phyloP scores from a whole-genome alignment of 345 rosid species.

The Eucalyptus erythrocorys region DNA sequence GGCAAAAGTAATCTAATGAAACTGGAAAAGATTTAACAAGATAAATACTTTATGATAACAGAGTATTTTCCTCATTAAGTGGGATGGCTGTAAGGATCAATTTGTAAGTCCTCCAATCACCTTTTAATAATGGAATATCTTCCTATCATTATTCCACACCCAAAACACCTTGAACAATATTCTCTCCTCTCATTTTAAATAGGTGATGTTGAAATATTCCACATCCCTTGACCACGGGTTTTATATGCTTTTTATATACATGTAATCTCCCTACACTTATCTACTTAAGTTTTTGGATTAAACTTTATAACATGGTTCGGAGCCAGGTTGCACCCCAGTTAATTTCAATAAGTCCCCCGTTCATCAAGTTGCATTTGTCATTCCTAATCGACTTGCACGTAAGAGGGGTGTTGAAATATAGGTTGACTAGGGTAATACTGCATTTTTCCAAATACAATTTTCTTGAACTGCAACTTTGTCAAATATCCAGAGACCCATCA shows the following conservation, averaged over 20 bases:
- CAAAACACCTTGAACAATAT: not conserved
- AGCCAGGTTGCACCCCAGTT: not conserved
- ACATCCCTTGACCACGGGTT: not conserved
- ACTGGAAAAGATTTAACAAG: not conserved
- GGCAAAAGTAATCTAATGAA: not conserved
- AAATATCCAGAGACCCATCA: not conserved
- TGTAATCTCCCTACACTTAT: not conserved
- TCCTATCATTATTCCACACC: not conserved
- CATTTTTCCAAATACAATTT: not conserved
- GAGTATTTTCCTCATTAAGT: not conserved
- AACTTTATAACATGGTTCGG: not conserved
- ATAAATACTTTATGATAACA: not conserved
- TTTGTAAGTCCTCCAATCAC: not conserved
- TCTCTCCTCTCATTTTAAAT: not conserved
- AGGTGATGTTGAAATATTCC: not conserved
- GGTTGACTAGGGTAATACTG: not conserved
- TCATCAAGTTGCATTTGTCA: not conserved
- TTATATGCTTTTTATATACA: not conserved
- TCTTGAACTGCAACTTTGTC: not conserved
- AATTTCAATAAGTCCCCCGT: not conserved
- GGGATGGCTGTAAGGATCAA: not conserved
- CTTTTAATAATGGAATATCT: not conserved
- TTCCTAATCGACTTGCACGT: not conserved
- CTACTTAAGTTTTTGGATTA: not conserved
- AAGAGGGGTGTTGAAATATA: not conserved